Base-by-base conservation (phyloP, 2,329 filamentous ascomycete species). In the Claviceps lovelessii region DNA sequence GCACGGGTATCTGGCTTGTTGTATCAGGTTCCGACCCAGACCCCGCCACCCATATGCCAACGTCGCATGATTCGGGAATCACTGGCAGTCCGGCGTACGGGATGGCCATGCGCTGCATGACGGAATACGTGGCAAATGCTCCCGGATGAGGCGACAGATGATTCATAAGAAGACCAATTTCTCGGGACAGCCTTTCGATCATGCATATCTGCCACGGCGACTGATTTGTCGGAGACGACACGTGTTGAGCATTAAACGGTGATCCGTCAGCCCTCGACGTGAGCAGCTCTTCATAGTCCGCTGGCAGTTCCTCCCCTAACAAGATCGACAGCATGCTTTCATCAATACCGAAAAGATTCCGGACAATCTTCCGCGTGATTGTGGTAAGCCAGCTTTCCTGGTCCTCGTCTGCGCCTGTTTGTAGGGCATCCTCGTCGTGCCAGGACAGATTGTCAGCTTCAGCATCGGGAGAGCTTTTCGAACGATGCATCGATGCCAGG, bases 271-370 rank as follows among this genome's bases (percentile, higher is more conserved):
- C 73, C 29, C 73, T 78, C 10, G 73, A 67, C 11, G 74, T 73
- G 10, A 77, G 58, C 56, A 76, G 69, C 42, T 77, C 70, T 31
- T 75, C 70, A 45, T 76, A 69, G 29, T 75, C 71, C 31, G 71
- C 72, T 3, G 84, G 82, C 29, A 95, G 71, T 2, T 80, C 74
- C 66, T 96, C 90, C 13, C 93, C 93, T 55, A 97, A 85, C 9
- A 98, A 83, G 51, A 96, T 83, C 0, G 87, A 87, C 9, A 98
- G 77, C 23, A 93, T 75, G 51, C 81, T 80, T 59, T 96, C 89
- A 62, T 97, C 90, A 54, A 98, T 86, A 9, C 91, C 91, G 66
- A 97, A 86, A 47, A 98, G 72, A 65, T 96, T 90, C 53, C 84
- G 81, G 61, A 98, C 89, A 33, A 97, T 86, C 62, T 84, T 88